Evolutionary conservation across 164 flowering plant species (phyloP), one percentile per base, ranked within the genome.

Genomic region (Vitis riparia): DNA sequence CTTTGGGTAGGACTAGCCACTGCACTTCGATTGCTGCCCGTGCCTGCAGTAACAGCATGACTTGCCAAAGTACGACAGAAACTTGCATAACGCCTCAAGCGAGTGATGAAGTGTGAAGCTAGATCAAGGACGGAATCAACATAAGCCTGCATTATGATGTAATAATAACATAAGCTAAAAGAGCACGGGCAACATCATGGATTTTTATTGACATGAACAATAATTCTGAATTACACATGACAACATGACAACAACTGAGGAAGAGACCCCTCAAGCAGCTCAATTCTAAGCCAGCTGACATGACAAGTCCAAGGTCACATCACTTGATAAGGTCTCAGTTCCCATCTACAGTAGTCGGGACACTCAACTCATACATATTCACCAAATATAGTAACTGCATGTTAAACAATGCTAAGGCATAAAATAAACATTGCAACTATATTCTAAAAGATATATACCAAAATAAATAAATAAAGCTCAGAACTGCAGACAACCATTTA

Each of bases 31-130:
- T 79, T 83, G 65, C 83, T 87, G 69, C 96, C 92, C 15, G 93
- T 75, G 52, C 92, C 92, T 3, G 97, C 85, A 55, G 88, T 80
- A 76, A 87, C 96, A 78, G 99, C 97, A 86, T 92, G 99, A 78
- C 90, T 93, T 52, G 99, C 99, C 76, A 96, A 81, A 66, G 99
- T 96, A 70, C 99, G 99, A 68, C 99, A 96, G 74, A 96, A 96
- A 74, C 99, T 96, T 58, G 99, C 99, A 86, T 96, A 96, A 9
- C 99, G 97, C 44, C 99, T 83, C 82, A 96, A 80, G 27, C 99
- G 97, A 63, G 98, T 96, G 66, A 93, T 93, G 78, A 96, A 96
- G 80, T 96, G 99, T 63, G 99, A 96, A 68, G 99, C 91, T 59
- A 96, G 84, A 84, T 96, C 99, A 73, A 96, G 96, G 29, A 96